A percentile compares a stretch with the other conserved stretches of the same genome.
phyloP scores from a whole-genome alignment of 2,329 filamentous ascomycete species.

The Sporothrix pallida region DNA sequence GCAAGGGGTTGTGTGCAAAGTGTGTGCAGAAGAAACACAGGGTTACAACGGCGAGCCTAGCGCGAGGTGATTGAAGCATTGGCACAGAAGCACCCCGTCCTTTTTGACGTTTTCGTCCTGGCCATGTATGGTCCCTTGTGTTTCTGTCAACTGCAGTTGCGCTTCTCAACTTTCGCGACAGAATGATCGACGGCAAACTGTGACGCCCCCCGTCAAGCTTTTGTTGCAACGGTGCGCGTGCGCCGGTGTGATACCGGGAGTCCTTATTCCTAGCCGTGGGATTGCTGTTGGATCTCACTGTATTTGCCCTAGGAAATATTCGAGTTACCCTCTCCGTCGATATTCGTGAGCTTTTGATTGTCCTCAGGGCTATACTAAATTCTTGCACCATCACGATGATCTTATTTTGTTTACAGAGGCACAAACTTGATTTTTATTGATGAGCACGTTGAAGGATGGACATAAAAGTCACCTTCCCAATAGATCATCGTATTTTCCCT shows the following conservation, averaged over 20 bases:
- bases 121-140: background rate
- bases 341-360: background rate
- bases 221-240: slow-evolving; percentile 14
- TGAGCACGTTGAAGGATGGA: background rate
- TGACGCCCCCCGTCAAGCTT: background rate
- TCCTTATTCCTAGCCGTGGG: slow-evolving; percentile 8
- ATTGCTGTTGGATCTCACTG: background rate
- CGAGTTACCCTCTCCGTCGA: background rate
- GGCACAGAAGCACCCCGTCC: background rate
- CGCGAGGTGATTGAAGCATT: slow-evolving; percentile 13
- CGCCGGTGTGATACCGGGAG: background rate
- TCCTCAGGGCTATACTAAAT: background rate
- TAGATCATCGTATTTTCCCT: background rate
- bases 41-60: slow-evolving; percentile 17
- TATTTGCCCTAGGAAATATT: background rate
- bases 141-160: background rate
- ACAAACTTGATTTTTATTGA: background rate
- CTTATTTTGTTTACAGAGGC: background rate
- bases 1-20: background rate
- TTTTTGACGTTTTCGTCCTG: background rate
- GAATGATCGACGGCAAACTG: slow-evolving; percentile 14
- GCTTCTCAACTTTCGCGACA: slow-evolving; percentile 1
- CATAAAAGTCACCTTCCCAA: background rate
- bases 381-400: background rate
- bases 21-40: slow-evolving; percentile 1